Evolutionary conservation across 2,329 filamentous ascomycete species (phyloP), one percentile per base, ranked within the genome.

Genomic region (Trichoderma gracile): DNA sequence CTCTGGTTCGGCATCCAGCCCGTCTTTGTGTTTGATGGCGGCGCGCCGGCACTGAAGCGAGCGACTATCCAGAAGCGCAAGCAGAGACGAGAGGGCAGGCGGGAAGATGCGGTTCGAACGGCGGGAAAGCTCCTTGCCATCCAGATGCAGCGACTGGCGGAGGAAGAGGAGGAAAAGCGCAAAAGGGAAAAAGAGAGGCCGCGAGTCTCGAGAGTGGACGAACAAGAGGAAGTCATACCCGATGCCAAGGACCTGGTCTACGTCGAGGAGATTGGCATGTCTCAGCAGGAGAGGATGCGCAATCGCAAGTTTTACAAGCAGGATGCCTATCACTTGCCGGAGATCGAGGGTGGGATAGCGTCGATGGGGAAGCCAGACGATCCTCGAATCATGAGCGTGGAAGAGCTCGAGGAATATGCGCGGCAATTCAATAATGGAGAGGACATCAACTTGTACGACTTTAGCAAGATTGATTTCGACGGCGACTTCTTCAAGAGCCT

Each of bases 381-480:
- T 76, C 94, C 94, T 3, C 86, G 96, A 17, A 94, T 99, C 71
- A 98, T 99, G 95, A 96, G 90, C 60, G 85, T 96, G 25, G 92
- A 96, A 72, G 94, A 99, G 74, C 79, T 99, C 65, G 92, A 98
- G 77, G 89, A 94, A 69, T 99, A 99, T 74, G 94, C 96, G 3
- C 84, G 89, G 58, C 93, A 98, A 68, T 98, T 98, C 72, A 87
- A 97, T 71, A 87, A 87, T 66, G 95, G 95, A 62, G 93, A 98
- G 76, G 94, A 98, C 74, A 90, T 98, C 70, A 89, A 89, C 68
- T 78, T 93, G 5, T 98, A 98, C 77, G 94, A 98, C 77, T 99
- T 99, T 74, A 96, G 91, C 73, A 98, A 98, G 78, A 99, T 99
- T 71, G 95, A 99, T 74, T 99, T 98, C 72, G 91, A 98, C 69